Evolutionary conservation across 1,139 yeast genomes (phyloP), one percentile per base, ranked within the genome.

Genomic region (Sugiyamaella xylanicola): DNA sequence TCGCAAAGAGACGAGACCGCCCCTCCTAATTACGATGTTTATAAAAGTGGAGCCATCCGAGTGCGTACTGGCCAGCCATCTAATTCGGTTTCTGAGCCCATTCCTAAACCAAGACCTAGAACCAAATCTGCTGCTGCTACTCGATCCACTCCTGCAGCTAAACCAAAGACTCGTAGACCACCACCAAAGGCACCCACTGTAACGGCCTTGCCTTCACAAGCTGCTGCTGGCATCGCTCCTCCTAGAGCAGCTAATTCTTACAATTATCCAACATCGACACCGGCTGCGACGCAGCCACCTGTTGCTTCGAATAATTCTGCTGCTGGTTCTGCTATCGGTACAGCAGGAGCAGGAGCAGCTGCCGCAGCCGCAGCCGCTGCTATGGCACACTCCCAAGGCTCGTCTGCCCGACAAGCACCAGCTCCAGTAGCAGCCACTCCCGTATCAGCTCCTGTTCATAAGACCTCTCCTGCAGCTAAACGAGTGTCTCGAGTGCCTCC

Each of bases 1-100:
- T 83, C 87, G 64, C 82, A 78, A 48, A 69, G 77, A 47, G 86
- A 85, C 54, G 77, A 76, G 36, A 72, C 83, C 8, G 85, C 87
- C 1, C 91, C 95, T 3, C 71, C 69, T 9, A 69, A 80, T 59
- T 79, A 87, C 47, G 99, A 93, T 71, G 60, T 74, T 11, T 95
- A 95, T 74, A 95, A 93, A 74, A 89, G 97, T 2, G 90, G 96
- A 61, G 83, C 90, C 0, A 93, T 95, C 27, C 84, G 83, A 39
- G 97, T 90, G 13, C 82, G 84, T 46, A 82, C 82, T 45, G 99
- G 99, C 8, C 77, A 82, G 60, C 91, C 97, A 5, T 84, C 89
- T 0, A 81, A 76, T 59, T 81, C 95, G 21, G 75, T 71, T 22
- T 86, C 91, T 47, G 86, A 85, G 45, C 83, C 85, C 64, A 83